A percentile compares a stretch with the other conserved stretches of the same genome.
phyloP scores from a whole-genome alignment of 345 rosid genomes.

The Eucalyptus erythrocorys region DNA sequence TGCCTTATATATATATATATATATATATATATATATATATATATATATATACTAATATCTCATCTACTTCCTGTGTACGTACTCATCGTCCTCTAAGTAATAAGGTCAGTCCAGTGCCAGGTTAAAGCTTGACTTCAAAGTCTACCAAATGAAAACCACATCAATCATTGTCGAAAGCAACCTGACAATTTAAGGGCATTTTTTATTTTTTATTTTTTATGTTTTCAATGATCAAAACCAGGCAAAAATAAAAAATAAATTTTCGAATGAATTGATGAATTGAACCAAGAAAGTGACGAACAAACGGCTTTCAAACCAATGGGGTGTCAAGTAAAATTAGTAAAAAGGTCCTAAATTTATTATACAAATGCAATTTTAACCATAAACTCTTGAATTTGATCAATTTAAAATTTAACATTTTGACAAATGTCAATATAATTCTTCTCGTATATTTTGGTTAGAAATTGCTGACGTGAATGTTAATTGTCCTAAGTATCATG shows the following conservation, averaged over 20 bases:
- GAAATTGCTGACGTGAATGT: accelerated
- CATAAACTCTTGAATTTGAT: neutral
- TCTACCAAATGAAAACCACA: neutral
- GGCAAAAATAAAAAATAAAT: neutral
- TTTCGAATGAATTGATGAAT: neutral
- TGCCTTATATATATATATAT: too few species aligned
- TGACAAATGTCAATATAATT: neutral
- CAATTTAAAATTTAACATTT: neutral
- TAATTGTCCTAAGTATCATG: accelerated
- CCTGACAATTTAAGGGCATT: neutral
- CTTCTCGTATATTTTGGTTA: accelerated
- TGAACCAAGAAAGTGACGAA: neutral
- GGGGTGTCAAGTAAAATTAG: neutral
- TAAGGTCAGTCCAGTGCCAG: neutral
- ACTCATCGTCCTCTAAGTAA: neutral
- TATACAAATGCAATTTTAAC: neutral
- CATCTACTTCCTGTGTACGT: neutral
- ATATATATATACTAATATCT: too few species aligned
- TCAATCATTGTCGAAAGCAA: neutral
- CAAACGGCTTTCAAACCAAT: neutral
- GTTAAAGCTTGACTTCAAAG: neutral
- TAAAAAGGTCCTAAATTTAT: too few species aligned
- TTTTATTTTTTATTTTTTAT: accelerated
- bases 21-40: too few species aligned
- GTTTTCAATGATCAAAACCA: neutral